These are phyloP conservation scores for Cladophialophora bantiana DNA, from an alignment of 2,329 filamentous ascomycete species.

Conservation along the genomic window DNA sequence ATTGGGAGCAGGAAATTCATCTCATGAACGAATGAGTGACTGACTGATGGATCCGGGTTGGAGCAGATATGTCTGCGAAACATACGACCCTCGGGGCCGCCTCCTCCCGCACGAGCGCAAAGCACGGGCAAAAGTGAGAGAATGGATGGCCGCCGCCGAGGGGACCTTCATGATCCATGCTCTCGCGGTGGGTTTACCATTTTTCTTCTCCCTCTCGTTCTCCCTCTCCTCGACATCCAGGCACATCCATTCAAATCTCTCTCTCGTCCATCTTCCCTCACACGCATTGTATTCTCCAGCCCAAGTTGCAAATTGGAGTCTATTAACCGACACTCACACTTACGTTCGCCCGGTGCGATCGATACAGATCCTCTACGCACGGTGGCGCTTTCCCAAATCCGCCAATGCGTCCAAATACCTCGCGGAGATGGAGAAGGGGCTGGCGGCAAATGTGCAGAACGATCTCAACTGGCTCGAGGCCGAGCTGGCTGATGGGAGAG, in stretches of 20 bases:
- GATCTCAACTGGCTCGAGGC: slow-evolving; percentile 55
- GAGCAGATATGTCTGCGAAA: slow-evolving; percentile 55
- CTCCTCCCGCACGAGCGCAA: slow-evolving; percentile 48
- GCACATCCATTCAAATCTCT: not conserved
- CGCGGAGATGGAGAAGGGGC: slow-evolving; percentile 47
- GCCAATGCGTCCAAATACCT: slow-evolving; percentile 41
- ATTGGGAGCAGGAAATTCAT: no score
- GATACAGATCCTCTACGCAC: slow-evolving; percentile 51
- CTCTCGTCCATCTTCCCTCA: not conserved
- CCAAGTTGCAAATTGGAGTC: no score
- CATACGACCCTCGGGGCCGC: slow-evolving; percentile 50
- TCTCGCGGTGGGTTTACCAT: slow-evolving; percentile 43
- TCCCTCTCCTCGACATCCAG: not conserved
- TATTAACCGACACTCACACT: no score
- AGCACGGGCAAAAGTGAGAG: slow-evolving; percentile 47
- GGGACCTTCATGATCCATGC: slow-evolving; percentile 55
- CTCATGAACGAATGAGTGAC: not conserved
- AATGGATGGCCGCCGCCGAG: slow-evolving; percentile 58
- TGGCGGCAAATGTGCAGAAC: slow-evolving; percentile 54
- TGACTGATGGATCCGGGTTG: not conserved
- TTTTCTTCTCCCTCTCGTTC: not conserved
- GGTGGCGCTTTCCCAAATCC: slow-evolving; percentile 49
- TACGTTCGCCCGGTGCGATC: not conserved
- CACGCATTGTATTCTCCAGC: no score
- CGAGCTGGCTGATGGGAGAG: slow-evolving; percentile 45